Evolutionary conservation across 208 protist genomes (phyloP), one percentile per base, ranked within the genome.

Genomic region (Phytomonas francai): DNA sequence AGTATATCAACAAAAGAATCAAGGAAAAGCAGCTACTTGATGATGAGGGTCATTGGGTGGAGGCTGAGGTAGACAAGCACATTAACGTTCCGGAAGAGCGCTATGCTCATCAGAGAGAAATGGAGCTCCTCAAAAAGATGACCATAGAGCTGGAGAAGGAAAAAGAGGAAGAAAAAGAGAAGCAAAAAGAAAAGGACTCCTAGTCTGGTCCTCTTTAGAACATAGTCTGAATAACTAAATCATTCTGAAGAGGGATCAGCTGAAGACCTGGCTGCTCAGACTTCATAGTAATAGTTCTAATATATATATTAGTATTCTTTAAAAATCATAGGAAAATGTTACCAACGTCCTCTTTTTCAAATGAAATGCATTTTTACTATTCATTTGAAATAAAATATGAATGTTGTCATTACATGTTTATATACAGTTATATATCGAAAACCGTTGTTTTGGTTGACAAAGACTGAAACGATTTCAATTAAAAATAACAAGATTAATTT

Each of bases 51-150:
- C 84, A 85, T 67, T 94, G 89, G 89, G 68, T 94, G 25, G 89
- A 94, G 81, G 89, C 89, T n/a, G 86, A 94, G 77, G 76, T 92
- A 28, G 85, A 92, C 30, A 82, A 91, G 68, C 91, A 92, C 66
- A 83, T 91, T 42, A 80, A 80, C 59, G 79, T 83, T 12, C 86
- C 87, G 30, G 86, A 94, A 74, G 89, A 94, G 67, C 85, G 81
- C 31, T 94, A 94, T 72, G 89, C 89, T 4, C 76, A 83, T 68
- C 66, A 83, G 25, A 76, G 75, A 30, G 83, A 92, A 65, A 59
- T 83, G 22, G 78, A 89, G 71, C 36, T 67, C n/a, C 72, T 94
- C 65, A 82, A 83, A 71, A 70, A 64, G 30, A 67, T 94, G 32
- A 61, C 87, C 45, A 31, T 68, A 31, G 71, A 83, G 67, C 61